Base-by-base conservation (phyloP, 164 flowering plant genomes). In the Macadamia tetraphylla region DNA sequence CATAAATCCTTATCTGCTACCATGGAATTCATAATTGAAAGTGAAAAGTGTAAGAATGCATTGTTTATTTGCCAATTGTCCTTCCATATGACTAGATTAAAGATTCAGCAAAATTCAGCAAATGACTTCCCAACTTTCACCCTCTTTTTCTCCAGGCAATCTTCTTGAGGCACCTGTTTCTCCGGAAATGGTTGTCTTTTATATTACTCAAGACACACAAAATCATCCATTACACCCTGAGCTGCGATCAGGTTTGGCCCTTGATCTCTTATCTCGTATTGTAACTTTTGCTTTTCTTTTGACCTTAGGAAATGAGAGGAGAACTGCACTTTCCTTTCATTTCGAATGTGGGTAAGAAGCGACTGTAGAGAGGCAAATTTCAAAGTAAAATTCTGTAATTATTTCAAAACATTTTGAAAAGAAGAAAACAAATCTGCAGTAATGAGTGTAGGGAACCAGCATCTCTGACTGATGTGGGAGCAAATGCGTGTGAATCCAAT, bases 131-230 rank as follows among this genome's bases (percentile, higher is more conserved):
- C 49, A 65, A 3, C 5, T 56, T 46, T 9, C 15, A 69, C 18
- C 60, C 46, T 32, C 44, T 35, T 71, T 57, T 15, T 64, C 35
- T 81, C 66, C 84, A 93, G 97, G 71, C 56, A 80, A 80, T 73
- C 88, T 84, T 68, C 75, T 74, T 32, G 83, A 82, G 76, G 70
- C 75, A 65, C 87, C 88, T 46, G 70, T 82, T 70, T 78, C 91
- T 73, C 84, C 92, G 65, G 91, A 91, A 74, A 84, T 81, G 87
- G 92, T 88, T 66, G 65, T 86, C 74, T 93, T 93, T 72, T 88
- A 88, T 77, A 86, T 93, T 30, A 91, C 98, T 53, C 97, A 88
- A 80, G 97, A 89, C 64, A 93, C 98, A 61, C 98, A 93, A 69
- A 88, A 78, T 59, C 98, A 93, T 76, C 88, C 88, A 7, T 75